These are phyloP conservation scores for Puccinia coronata DNA, from an alignment of 1,284 basidiomycete genomes.

Conservation along the genomic window DNA sequence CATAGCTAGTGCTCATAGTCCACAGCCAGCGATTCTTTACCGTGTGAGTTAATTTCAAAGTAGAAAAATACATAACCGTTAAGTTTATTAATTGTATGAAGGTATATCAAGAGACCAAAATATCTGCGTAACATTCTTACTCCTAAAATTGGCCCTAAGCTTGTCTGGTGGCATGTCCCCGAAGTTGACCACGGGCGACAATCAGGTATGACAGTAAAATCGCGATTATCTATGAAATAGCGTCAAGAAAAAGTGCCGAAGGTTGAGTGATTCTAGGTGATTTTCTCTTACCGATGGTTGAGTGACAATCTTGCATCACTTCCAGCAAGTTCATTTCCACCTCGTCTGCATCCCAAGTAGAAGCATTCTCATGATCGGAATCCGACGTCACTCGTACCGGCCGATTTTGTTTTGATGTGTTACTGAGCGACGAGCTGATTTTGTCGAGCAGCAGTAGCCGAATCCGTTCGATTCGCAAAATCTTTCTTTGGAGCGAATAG, in stretches of 20 bases:
- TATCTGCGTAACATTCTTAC: constrained; percentile 22
- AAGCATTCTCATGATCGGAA: not conserved
- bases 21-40: constrained; percentile 33
- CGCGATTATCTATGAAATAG: constrained; percentile 39
- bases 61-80: not conserved
- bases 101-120: too few species aligned
- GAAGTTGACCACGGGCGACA: constrained; percentile 18
- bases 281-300: constrained; percentile 20
- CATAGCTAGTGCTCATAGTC: constrained; percentile 25
- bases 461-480: constrained; percentile 34
- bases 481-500: constrained; percentile 23
- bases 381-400: not conserved
- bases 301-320: constrained; percentile 31
- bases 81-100: not conserved
- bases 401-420: not conserved
- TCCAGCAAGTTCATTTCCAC: constrained; percentile 21
- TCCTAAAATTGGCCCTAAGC: constrained; percentile 41
- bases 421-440: constrained; percentile 3
- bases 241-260: not conserved
- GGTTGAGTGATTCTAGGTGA: not conserved
- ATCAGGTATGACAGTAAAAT: constrained; percentile 36
- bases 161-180: constrained; percentile 28
- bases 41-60: not conserved
- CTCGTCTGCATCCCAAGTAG: constrained; percentile 31
- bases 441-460: constrained; percentile 30